These are phyloP conservation scores for Dactylellina parvicollis DNA, from an alignment of 2,329 filamentous ascomycete species.

Conservation along the genomic window DNA sequence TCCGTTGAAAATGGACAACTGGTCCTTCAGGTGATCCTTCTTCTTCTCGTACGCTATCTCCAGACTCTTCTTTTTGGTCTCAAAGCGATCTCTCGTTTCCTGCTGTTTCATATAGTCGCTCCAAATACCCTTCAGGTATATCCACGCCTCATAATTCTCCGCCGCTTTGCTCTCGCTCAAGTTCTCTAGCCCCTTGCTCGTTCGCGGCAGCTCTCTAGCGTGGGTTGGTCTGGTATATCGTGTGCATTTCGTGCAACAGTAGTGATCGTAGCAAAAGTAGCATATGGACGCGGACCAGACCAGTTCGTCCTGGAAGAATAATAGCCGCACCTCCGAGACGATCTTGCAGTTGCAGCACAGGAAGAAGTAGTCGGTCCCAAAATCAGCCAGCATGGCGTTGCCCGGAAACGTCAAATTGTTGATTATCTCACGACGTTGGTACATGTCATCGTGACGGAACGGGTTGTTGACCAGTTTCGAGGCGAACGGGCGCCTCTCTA, in stretches of 20 bases:
- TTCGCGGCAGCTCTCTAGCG: neutral
- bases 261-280: conserved; percentile 14
- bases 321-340: neutral
- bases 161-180: neutral
- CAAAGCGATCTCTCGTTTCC: too few relatives aligned
- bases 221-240: conserved; percentile 13
- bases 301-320: conserved; percentile 42
- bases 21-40: neutral
- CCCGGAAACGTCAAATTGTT: conserved; percentile 35
- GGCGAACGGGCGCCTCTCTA: conserved; percentile 3
- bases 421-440: conserved; percentile 36
- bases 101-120: conserved; percentile 22
- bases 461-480: conserved; percentile 19
- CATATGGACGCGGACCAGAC: conserved; percentile 30
- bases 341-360: conserved; percentile 18
- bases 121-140: conserved; percentile 44
- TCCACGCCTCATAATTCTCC: conserved; percentile 27
- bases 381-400: conserved; percentile 30
- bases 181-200: neutral
- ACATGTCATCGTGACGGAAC: conserved; percentile 38
- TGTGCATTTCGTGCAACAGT: conserved; percentile 16
- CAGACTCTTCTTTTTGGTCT: neutral
- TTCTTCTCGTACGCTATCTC: neutral
- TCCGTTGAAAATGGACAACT: too few relatives aligned
- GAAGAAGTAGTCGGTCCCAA: conserved; percentile 34